Evolutionary conservation across 1,284 basidiomycete genomes (phyloP).

Genomic region (Thelephora terrestris): DNA sequence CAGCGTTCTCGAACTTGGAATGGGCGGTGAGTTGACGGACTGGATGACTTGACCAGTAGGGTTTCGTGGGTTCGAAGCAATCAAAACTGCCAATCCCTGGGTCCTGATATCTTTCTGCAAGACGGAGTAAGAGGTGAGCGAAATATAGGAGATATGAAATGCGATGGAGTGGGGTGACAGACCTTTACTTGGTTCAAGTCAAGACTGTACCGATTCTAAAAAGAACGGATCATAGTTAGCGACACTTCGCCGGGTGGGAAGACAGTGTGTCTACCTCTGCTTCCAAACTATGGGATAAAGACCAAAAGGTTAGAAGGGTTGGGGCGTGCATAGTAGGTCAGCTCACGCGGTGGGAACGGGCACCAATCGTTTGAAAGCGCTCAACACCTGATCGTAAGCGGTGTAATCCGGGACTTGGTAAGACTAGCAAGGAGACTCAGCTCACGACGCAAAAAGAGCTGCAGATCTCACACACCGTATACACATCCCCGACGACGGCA

Average conservation of each 20-base stretch:
- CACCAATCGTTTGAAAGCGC: slow-evolving; percentile 81
- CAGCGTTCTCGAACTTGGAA: background rate
- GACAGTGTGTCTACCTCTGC: slow-evolving; percentile 33
- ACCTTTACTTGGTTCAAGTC: slow-evolving; percentile 68
- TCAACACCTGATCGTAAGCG: slow-evolving; percentile 75
- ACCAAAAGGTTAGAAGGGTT: slow-evolving; percentile 4
- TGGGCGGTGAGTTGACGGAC: slow-evolving; percentile 15
- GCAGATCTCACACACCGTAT: slow-evolving; percentile 37
- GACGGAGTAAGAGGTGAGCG: background rate
- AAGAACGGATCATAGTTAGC: slow-evolving; percentile 3
- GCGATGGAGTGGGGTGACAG: slow-evolving; percentile 3
- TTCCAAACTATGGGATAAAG: slow-evolving; percentile 35
- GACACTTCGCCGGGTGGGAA: background rate
- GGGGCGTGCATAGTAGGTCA: background rate
- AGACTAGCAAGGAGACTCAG: slow-evolving; percentile 34
- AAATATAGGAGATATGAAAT: background rate
- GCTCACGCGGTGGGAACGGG: slow-evolving; percentile 81
- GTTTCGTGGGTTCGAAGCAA: slow-evolving; percentile 87
- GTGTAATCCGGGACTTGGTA: slow-evolving; percentile 88
- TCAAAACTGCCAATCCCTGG: slow-evolving; percentile 77
- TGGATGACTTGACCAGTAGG: slow-evolving; percentile 77
- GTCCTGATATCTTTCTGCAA: slow-evolving; percentile 62
- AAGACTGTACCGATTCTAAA: slow-evolving; percentile 52
- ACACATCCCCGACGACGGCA: slow-evolving; percentile 81
- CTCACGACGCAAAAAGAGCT: background rate